These are phyloP conservation scores for Clonostachys rosea DNA, from an alignment of 2,329 filamentous ascomycete genomes.

Conservation along the genomic window DNA sequence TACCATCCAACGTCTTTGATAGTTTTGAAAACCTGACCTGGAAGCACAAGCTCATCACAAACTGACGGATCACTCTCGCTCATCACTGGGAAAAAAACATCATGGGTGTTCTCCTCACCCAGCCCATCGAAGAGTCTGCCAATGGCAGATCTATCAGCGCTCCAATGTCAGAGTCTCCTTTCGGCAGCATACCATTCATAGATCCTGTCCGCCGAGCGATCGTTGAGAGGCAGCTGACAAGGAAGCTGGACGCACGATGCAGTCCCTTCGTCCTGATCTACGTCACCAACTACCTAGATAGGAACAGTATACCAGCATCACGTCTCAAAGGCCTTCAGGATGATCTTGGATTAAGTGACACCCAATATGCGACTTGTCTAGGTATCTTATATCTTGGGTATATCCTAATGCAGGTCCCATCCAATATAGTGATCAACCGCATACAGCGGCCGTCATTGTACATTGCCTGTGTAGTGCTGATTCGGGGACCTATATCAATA, in stretches of 20 bases:
- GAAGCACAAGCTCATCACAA: no score
- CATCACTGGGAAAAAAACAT: no score
- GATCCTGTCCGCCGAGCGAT: conserved; percentile 42
- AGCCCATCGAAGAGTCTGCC: no score
- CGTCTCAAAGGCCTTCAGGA: conserved; percentile 59
- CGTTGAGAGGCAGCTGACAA: conserved; percentile 60
- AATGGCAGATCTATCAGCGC: no score
- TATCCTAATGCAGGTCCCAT: conserved; percentile 58
- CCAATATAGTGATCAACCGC: conserved; percentile 52
- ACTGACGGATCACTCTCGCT: no score
- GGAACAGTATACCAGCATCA: conserved; percentile 65
- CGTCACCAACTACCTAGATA: conserved; percentile 67
- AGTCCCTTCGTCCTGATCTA: conserved; percentile 70
- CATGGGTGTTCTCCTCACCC: no score
- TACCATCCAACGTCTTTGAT: no score
- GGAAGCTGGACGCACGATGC: conserved; percentile 67
- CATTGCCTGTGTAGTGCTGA: conserved; percentile 44
- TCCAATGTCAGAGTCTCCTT: no score
- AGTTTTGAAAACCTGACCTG: no score
- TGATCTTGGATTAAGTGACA: conserved; percentile 46
- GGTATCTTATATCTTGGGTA: conserved; percentile 64
- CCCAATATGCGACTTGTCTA: conserved; percentile 59
- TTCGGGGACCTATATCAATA: conserved; percentile 58
- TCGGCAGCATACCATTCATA: conserved; percentile 4
- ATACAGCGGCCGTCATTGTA: conserved; percentile 46